Conservation (phyloP, 2,329 filamentous ascomycete genomes). For the Fusarium sp. region DNA sequence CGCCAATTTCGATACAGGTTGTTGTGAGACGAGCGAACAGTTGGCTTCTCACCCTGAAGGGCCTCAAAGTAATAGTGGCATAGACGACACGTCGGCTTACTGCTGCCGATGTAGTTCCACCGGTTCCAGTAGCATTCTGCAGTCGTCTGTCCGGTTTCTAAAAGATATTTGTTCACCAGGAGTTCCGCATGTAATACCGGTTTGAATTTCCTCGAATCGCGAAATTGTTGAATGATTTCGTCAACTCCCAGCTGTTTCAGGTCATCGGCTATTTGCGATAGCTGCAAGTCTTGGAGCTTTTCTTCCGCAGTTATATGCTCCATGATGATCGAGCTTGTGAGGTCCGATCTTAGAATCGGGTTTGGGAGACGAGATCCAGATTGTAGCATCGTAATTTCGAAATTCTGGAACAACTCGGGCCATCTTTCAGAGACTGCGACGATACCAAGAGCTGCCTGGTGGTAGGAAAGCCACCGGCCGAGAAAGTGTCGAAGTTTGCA, state of each 20-base stretch:
- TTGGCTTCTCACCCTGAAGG: conserved; percentile 18
- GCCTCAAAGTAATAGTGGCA: conserved; percentile 51
- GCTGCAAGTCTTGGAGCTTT: background rate
- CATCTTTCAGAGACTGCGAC: conserved; percentile 28
- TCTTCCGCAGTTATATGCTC: background rate
- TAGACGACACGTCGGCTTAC: conserved; percentile 54
- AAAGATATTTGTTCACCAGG: conserved; percentile 43
- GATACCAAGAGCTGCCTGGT: conserved; percentile 33
- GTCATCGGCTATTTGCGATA: conserved; percentile 1
- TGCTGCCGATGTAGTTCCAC: conserved; percentile 52
- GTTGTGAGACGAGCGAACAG: conserved; percentile 46
- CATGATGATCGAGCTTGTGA: conserved; percentile 10
- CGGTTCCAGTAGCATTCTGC: conserved; percentile 46
- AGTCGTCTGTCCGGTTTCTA: background rate
- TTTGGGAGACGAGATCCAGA: conserved; percentile 32
- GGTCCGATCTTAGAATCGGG: background rate
- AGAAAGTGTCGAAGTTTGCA: conserved; percentile 44
- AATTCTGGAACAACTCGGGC: conserved; percentile 45
- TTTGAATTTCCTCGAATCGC: conserved; percentile 27
- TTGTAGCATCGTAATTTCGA: conserved; percentile 41
- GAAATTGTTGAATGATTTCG: conserved; percentile 13
- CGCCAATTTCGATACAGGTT: conserved; percentile 55
- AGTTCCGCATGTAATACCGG: conserved; percentile 52
- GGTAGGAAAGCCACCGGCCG: conserved; percentile 45
- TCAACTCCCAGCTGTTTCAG: conserved; percentile 40